A percentile compares a stretch with the other conserved stretches of the same genome.
Conservation (phyloP, 768 basidiomycete species). For the Terana coerulea region DNA sequence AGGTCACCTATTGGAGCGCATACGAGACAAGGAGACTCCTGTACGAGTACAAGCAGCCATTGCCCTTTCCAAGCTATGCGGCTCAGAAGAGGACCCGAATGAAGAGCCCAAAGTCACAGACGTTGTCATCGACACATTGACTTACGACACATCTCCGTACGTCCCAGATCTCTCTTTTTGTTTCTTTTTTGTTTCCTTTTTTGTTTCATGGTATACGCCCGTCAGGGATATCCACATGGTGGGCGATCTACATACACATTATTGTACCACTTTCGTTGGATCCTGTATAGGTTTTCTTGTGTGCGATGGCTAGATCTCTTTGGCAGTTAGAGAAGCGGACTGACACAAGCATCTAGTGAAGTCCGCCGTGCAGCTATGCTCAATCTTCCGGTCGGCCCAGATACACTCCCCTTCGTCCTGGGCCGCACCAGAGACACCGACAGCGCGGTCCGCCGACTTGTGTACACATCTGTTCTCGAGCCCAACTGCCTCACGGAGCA, state of each 20-base stretch:
- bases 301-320: too few relatives aligned
- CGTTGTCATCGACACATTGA: constrained; percentile 62
- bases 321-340: neutral
- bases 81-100: constrained; percentile 66
- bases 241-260: too few relatives aligned
- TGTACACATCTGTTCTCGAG: constrained; percentile 61
- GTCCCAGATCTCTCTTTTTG: constrained; percentile 26
- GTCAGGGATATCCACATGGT: too few relatives aligned
- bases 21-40: constrained; percentile 72
- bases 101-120: constrained; percentile 58
- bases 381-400: constrained; percentile 56
- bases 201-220: neutral
- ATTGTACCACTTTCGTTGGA: too few relatives aligned
- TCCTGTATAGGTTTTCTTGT: too few relatives aligned
- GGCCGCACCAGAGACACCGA: constrained; percentile 80
- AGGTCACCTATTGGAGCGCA: constrained; percentile 60
- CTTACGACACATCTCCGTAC: constrained; percentile 74
- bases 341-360: constrained; percentile 48
- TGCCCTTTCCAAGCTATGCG: constrained; percentile 73
- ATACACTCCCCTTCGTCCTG: constrained; percentile 64
- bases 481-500: constrained; percentile 32
- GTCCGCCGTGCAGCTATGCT: constrained; percentile 79
- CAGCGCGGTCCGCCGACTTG: constrained; percentile 62
- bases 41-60: constrained; percentile 80
- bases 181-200: neutral